Percentiles rank a stretch among this genome's conserved stretches.
Evolutionary conservation across 768 basidiomycete species (phyloP).

Genomic region (Phylloporus sp.): DNA sequence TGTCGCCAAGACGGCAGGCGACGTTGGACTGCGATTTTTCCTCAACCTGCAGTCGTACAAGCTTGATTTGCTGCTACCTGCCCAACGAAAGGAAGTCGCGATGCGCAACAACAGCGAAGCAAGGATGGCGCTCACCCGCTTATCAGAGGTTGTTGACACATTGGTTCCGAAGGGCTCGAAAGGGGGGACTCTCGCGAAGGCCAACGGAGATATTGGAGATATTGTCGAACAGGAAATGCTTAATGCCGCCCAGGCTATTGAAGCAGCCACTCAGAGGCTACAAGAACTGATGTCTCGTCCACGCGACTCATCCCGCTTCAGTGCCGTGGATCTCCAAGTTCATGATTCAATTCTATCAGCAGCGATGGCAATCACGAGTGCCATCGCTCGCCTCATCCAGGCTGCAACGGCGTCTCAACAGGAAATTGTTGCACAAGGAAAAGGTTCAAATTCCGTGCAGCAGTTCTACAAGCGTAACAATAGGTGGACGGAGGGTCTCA

Average conservation of each 20-base stretch:
- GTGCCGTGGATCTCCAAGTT: constrained; percentile 89
- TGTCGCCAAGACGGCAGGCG: constrained; percentile 81
- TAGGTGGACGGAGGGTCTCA: constrained; percentile 98
- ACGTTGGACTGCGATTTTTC: constrained; percentile 88
- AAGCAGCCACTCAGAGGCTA: constrained; percentile 82
- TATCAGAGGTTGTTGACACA: constrained; percentile 83
- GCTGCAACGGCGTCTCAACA: constrained; percentile 98
- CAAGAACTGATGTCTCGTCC: constrained; percentile 91
- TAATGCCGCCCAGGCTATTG: constrained; percentile 89
- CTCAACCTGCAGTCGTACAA: constrained; percentile 95
- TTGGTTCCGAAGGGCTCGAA: constrained; percentile 82
- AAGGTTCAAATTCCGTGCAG: constrained; percentile 84
- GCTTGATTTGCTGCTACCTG: constrained; percentile 69
- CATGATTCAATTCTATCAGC: constrained; percentile 96
- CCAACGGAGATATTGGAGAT: constrained; percentile 92
- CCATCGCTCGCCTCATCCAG: constrained; percentile 90
- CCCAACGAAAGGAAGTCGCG: constrained; percentile 78
- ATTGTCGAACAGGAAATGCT: constrained; percentile 97
- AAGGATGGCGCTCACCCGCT: constrained; percentile 72
- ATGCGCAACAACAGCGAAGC: constrained; percentile 86
- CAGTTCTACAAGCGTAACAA: constrained; percentile 99
- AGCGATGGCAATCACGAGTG: constrained; percentile 91
- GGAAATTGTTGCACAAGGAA: constrained; percentile 95
- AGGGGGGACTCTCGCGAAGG: constrained; percentile 59
- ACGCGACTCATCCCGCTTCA: constrained; percentile 81